phyloP scores from a whole-genome alignment of 2,329 filamentous ascomycete species.

The Cytospora paraplurivora region DNA sequence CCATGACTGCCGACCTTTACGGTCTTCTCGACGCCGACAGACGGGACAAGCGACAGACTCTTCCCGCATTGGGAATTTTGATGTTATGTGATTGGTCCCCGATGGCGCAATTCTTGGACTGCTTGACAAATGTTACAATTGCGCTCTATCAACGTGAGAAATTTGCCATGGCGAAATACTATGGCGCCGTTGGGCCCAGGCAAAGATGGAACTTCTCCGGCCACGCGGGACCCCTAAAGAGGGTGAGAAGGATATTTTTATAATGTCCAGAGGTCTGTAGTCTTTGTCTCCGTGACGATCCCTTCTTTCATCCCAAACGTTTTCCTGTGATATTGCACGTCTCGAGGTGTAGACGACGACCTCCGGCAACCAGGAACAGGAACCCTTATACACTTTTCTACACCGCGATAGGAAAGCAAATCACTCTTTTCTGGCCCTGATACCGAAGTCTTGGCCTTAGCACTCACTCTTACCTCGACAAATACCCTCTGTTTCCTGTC shows the following conservation, averaged over 20 bases:
- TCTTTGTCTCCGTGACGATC: not conserved
- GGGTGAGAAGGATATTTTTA: not conserved
- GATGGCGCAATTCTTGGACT: slow-evolving; percentile 28
- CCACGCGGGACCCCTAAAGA: slow-evolving; percentile 4
- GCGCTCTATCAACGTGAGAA: slow-evolving; percentile 16
- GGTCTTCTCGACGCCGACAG: slow-evolving; percentile 20
- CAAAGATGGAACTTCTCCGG: slow-evolving; percentile 22
- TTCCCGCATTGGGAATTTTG: slow-evolving; percentile 21
- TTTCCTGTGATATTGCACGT: not conserved
- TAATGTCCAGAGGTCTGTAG: not conserved
- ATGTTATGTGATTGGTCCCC: slow-evolving; percentile 21
- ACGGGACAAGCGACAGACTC: slow-evolving; percentile 16
- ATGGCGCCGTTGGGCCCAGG: slow-evolving; percentile 16
- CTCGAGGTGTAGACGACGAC: not conserved
- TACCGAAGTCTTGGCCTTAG: no score
- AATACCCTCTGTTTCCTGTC: not conserved
- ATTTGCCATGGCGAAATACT: slow-evolving; percentile 18
- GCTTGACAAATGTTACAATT: slow-evolving; percentile 20
- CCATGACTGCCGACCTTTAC: slow-evolving; percentile 16
- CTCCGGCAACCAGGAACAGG: no score
- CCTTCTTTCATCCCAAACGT: not conserved
- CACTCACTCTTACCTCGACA: no score
- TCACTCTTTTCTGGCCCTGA: no score
- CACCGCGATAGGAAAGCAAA: no score
- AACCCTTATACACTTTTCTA: no score